A percentile compares a stretch with the other conserved stretches of the same genome.
These are phyloP conservation scores for Wickerhamiella sorbophila DNA, from an alignment of 805 yeast species.

Conservation along the genomic window DNA sequence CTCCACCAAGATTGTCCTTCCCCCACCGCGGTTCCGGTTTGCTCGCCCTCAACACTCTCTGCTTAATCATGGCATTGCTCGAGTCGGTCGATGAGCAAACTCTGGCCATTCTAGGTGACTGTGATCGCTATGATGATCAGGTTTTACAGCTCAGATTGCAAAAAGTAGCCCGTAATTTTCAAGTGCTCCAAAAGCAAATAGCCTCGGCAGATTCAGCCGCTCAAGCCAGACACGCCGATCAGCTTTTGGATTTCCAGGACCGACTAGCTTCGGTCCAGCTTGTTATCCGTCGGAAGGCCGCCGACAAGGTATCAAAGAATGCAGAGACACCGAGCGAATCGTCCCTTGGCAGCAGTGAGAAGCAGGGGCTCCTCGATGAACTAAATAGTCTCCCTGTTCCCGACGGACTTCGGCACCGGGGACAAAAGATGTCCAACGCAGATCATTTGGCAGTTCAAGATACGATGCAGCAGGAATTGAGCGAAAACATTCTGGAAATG, in stretches of 20 bases:
- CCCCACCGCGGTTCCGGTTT: no score
- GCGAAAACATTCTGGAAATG: conserved; percentile 35
- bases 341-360: not conserved
- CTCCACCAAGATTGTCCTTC: no score
- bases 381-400: conserved; percentile 6
- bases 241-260: conserved; percentile 3
- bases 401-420: conserved; percentile 1
- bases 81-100: not conserved
- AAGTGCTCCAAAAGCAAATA: not conserved
- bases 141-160: not conserved
- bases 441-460: conserved; percentile 20
- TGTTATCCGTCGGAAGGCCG: not conserved
- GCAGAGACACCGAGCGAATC: not conserved
- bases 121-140: not conserved
- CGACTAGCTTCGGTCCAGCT: conserved; percentile 5
- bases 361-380: conserved; percentile 4
- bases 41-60: no score
- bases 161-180: not conserved
- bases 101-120: not conserved
- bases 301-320: not conserved
- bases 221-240: not conserved
- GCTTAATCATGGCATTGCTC: not conserved
- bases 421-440: not conserved
- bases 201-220: not conserved
- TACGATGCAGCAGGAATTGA: conserved; percentile 32